Conservation (phyloP, 352 stramenopile species). For the Phytophthora litchii region DNA sequence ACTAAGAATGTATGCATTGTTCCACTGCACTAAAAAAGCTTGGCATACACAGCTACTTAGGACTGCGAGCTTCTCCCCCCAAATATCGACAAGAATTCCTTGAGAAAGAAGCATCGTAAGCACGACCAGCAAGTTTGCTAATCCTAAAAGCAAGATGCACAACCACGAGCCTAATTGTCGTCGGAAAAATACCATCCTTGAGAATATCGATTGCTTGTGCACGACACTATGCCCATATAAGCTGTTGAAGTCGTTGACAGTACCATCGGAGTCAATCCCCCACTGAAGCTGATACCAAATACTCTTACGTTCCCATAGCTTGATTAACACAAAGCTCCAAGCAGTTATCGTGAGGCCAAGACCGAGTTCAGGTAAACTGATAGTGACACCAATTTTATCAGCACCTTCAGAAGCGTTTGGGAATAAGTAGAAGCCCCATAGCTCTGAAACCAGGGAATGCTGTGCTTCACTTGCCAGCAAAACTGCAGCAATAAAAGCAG, state of each 20-base stretch:
- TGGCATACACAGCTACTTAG: constrained; percentile 35
- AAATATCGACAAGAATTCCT: constrained; percentile 25
- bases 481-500: constrained; percentile 41
- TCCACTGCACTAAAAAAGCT: constrained; percentile 35
- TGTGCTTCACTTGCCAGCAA: constrained; percentile 29
- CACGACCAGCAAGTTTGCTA: constrained; percentile 29
- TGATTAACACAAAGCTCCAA: constrained; percentile 61
- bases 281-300: constrained; percentile 70
- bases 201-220: constrained; percentile 7
- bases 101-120: constrained; percentile 41
- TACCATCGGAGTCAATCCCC: constrained; percentile 37
- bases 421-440: constrained; percentile 40
- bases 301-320: constrained; percentile 63
- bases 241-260: constrained; percentile 10
- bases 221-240: neutral
- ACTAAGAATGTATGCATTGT: constrained; percentile 26
- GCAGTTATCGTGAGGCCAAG: constrained; percentile 42
- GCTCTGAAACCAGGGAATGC: constrained; percentile 13
- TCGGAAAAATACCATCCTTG: constrained; percentile 10
- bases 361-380: constrained; percentile 11
- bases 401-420: neutral
- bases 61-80: constrained; percentile 36
- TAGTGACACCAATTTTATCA: constrained; percentile 7
- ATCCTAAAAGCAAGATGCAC: constrained; percentile 24
- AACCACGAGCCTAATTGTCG: constrained; percentile 23